These are phyloP conservation scores for Eucalyptus rudis DNA, from an alignment of 345 rosid species.

Conservation along the genomic window DNA sequence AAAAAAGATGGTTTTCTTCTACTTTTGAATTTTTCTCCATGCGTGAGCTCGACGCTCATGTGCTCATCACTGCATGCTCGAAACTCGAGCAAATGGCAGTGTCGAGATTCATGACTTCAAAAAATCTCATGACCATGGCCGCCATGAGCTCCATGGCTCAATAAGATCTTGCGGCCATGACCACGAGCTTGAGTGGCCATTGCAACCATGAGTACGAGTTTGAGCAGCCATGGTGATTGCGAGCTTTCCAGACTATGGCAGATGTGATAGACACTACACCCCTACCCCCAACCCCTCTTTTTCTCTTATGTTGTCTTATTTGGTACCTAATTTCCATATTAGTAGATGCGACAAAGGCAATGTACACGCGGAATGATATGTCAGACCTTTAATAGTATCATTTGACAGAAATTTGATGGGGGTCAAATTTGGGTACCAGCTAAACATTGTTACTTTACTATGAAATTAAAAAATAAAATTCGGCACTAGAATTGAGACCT, in stretches of 20 bases:
- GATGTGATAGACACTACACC: not conserved
- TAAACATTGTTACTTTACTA: not conserved
- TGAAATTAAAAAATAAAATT: not conserved
- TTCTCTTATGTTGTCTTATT: too few relatives aligned
- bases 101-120: not conserved
- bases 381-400: not conserved
- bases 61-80: too few relatives aligned
- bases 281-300: not conserved
- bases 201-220: not conserved
- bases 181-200: not conserved
- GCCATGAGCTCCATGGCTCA: not conserved
- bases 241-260: not conserved
- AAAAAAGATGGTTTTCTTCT: too few relatives aligned
- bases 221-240: not conserved
- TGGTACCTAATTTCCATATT: too few relatives aligned
- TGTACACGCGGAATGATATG: too few relatives aligned
- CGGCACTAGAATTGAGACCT: not conserved
- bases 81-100: too few relatives aligned
- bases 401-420: not conserved
- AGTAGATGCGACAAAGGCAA: too few relatives aligned
- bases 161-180: not conserved
- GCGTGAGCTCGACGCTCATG: too few relatives aligned
- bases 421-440: not conserved
- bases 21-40: too few relatives aligned
- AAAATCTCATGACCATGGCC: not conserved